phyloP scores from a whole-genome alignment of 176 grass and related monocot species.

The Phragmites australis region DNA sequence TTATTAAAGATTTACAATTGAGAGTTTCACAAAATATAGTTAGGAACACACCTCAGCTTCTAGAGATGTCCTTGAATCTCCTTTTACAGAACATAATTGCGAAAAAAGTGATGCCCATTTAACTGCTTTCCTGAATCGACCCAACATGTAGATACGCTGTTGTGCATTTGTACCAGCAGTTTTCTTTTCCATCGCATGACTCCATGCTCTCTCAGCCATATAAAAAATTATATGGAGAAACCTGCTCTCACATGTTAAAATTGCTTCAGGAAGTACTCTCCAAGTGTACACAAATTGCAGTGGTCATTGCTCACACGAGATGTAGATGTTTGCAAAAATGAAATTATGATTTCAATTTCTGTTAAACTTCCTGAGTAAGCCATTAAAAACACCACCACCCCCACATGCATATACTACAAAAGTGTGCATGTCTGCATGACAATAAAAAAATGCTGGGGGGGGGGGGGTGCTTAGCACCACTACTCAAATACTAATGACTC shows the following conservation, averaged over 20 bases:
- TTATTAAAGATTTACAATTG: not conserved
- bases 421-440: not conserved
- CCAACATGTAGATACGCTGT: slow-evolving; percentile 87
- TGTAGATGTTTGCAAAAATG: not conserved
- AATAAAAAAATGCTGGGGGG: slow-evolving; percentile 1
- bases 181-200: slow-evolving; percentile 99
- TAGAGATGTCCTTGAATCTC: slow-evolving; percentile 92
- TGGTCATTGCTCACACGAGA: not conserved
- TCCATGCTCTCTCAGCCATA: slow-evolving; percentile 96
- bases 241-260: slow-evolving; percentile 48
- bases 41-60: slow-evolving; percentile 77
- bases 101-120: slow-evolving; percentile 91
- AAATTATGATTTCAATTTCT: not conserved
- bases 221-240: slow-evolving; percentile 91
- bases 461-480: not conserved
- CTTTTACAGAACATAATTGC: slow-evolving; percentile 85
- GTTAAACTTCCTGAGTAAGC: not conserved
- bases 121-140: slow-evolving; percentile 93
- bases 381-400: not conserved
- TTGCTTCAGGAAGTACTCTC: slow-evolving; percentile 7
- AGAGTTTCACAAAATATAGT: slow-evolving; percentile 10
- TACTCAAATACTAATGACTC: slow-evolving; percentile 1
- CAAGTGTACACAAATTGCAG: not conserved
- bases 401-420: slow-evolving; percentile 9
- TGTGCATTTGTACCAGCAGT: slow-evolving; percentile 80